These are phyloP conservation scores for Tuctoria greenei DNA, from an alignment of 176 grass and related monocot species.

Conservation along the genomic window DNA sequence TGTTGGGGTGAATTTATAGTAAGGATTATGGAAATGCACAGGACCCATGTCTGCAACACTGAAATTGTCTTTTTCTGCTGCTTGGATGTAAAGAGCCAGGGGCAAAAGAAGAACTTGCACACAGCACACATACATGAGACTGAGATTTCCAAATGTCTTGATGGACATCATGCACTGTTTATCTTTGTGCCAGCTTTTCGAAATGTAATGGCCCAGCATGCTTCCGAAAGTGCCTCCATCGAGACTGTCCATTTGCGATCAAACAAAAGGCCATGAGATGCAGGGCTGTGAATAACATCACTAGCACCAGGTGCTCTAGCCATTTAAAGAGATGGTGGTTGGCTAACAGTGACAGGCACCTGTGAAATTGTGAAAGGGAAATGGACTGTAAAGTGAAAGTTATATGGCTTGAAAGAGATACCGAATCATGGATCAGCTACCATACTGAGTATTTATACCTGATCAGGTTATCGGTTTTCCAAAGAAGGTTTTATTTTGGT, in stretches of 20 bases:
- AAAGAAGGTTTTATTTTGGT: not conserved
- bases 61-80: slow-evolving; percentile 18
- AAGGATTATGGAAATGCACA: slow-evolving; percentile 29
- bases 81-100: slow-evolving; percentile 36
- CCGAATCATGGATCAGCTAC: slow-evolving; percentile 16
- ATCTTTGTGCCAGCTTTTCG: slow-evolving; percentile 44
- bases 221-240: slow-evolving; percentile 49
- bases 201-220: slow-evolving; percentile 44
- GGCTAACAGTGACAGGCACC: slow-evolving; percentile 87
- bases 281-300: slow-evolving; percentile 44
- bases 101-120: slow-evolving; percentile 5
- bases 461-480: slow-evolving; percentile 8
- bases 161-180: slow-evolving; percentile 40
- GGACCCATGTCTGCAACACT: slow-evolving; percentile 18
- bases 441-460: not conserved
- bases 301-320: slow-evolving; percentile 63
- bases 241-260: slow-evolving; percentile 26
- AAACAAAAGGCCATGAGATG: slow-evolving; percentile 39
- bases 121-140: slow-evolving; percentile 16
- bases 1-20: slow-evolving; percentile 76
- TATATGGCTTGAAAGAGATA: slow-evolving; percentile 30
- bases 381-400: slow-evolving; percentile 26
- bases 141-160: slow-evolving; percentile 29
- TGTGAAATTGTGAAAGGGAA: slow-evolving; percentile 41
- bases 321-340: slow-evolving; percentile 61